These are phyloP conservation scores for Rhizopogon parksii DNA, from an alignment of 1,284 basidiomycete species.

Conservation along the genomic window DNA sequence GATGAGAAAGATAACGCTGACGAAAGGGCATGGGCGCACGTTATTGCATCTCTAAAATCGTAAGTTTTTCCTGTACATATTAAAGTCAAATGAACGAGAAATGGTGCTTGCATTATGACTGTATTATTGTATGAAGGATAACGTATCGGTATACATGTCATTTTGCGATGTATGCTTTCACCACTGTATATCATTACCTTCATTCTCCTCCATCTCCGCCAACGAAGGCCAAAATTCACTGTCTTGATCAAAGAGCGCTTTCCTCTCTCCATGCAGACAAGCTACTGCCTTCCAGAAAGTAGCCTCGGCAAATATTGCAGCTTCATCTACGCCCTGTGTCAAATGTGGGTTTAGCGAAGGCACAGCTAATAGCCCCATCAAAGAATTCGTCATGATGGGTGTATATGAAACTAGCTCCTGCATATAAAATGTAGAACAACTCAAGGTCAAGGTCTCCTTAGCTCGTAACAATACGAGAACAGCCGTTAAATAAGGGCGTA, in stretches of 20 bases:
- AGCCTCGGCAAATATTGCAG: slow-evolving; percentile 51
- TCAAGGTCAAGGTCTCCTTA: slow-evolving; percentile 34
- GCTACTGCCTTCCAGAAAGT: slow-evolving; percentile 52
- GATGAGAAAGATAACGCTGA: too few species aligned
- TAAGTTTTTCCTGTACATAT: too few species aligned
- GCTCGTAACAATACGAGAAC: slow-evolving; percentile 34
- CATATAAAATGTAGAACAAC: slow-evolving; percentile 53
- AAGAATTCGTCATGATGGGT: slow-evolving; percentile 5
- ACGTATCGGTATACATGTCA: too few species aligned
- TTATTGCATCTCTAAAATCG: too few species aligned
- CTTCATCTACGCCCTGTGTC: slow-evolving; percentile 52
- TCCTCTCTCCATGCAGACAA: slow-evolving; percentile 14
- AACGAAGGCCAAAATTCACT: neutral
- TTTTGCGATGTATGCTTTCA: neutral
- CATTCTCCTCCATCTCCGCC: neutral
- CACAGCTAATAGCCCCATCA: slow-evolving; percentile 31
- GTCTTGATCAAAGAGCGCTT: neutral
- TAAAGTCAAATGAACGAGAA: too few species aligned
- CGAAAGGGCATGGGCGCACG: too few species aligned
- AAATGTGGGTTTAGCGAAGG: slow-evolving; percentile 36
- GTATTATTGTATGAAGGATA: too few species aligned
- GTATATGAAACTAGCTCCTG: slow-evolving; percentile 28
- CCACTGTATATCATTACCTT: neutral
- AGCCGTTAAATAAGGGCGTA: slow-evolving; percentile 57
- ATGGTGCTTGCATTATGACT: too few species aligned